Evolutionary conservation across 306 rosid genomes (phyloP), one percentile per base, ranked within the genome.

Genomic region (Corylus heterophylla): DNA sequence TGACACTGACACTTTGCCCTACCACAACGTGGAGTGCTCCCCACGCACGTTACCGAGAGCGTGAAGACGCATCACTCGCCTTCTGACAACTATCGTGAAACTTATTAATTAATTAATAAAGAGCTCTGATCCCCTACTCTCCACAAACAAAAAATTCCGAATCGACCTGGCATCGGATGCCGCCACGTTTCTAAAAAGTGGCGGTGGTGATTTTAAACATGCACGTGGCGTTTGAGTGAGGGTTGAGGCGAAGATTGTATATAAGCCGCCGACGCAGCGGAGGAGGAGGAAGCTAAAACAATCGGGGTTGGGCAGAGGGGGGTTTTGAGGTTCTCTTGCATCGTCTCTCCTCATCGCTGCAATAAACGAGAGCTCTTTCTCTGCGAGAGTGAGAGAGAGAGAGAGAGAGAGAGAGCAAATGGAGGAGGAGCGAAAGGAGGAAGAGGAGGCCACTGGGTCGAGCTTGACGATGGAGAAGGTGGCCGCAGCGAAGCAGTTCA

Each of bases 391-490:
- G 73, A 71, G 80, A 81, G 63, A 22, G 45, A 13, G 56, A 37
- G 79, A 48, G 73, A 71, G 80, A 81, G 63, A 80, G 79, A 78
- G 79, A 27, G 48, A 51, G 68, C 12, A 52, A 76, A 92, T 93
- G 99, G 98, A 95, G 99, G 98, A 95, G 93, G 94, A 90, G 89
- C 91, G 83, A 68, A 79, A 72, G 82, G 97, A 85, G 79, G 93
- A 85, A 59, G 94, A 81, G 86, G 97, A 94, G 89, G 96, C 88
- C 70, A 74, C 87, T 14, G 97, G 97, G 0, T 92, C 97, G 20
- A 95, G 92, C 83, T 88, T 89, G 92, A 95, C 98, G 64, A 92
- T 95, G 98, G 98, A 95, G 96, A 95, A 90, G 80, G 98, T 95
- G 12, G 98, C 98, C 11, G 98, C 97, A 5, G 98, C 98, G 0